Evolutionary conservation across 495 filamentous ascomycete genomes (phyloP), one percentile per base, ranked within the genome.

Genomic region (Cudoniella acicularis): DNA sequence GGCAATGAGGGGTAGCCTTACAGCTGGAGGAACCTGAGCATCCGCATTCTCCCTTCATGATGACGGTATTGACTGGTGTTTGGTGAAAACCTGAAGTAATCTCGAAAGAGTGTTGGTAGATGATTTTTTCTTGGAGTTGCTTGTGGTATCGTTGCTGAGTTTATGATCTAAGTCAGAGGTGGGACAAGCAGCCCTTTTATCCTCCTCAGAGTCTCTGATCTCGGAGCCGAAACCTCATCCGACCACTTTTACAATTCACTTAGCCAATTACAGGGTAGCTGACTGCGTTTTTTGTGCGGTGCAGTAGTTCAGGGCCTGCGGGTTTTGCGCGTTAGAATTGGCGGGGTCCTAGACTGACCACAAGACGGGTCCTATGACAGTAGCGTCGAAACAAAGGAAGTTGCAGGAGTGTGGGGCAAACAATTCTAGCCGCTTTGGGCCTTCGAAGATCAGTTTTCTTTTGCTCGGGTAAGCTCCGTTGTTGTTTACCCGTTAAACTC

Each of bases 1-100:
- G 52, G 27, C 24, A 21, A 49, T 10, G 48, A 43, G 18, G 48
- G 48, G 36, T 20, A 18, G 21, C n/a, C 56, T 51, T 51, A 58
- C 56, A 58, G 56, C 56, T 58, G n/a, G 56, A 58, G 36, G 47
- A 16, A 26, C 56, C 56, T 27, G 56, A 58, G 48, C 56, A 58
- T 58, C 56, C 56, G 48, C 56, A 58, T n/a, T 58, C 56, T 42
- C 56, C 56, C 56, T 58, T 58, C 56, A 58, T 58, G 18, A 52
- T 58, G 56, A 52, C 24, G 46, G 56, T 58, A 16, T 57, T 57
- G 43, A 9, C 27, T 6, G 54, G 42, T 45, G 52, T 42, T 57
- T 49, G 43, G 42, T 22, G 17, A 4, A 54, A 41, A 24, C 9
- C 16, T 30, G 49, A 17, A 17, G 22, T 52, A 20, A 18, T 52